Conservation (phyloP, 108 stramenopile species). For the Asterionellopsis glacialis region DNA sequence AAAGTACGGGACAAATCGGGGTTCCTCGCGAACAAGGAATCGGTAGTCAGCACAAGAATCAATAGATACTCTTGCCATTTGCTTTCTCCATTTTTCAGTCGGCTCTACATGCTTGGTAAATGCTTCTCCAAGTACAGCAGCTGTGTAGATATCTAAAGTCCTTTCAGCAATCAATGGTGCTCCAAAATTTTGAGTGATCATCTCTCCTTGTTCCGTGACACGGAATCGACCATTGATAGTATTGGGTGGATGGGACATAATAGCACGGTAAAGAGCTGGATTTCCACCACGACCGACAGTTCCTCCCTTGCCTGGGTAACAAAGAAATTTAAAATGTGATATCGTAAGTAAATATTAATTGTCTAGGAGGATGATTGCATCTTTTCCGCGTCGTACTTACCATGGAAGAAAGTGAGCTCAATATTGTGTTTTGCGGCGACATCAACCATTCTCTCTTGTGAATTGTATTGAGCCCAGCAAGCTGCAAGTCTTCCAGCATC, state of each 20-base stretch:
- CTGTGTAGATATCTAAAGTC: slow-evolving; percentile 94
- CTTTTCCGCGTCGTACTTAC: slow-evolving; percentile 9
- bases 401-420: slow-evolving; percentile 95
- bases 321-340: too few relatives aligned
- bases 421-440: slow-evolving; percentile 75
- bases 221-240: slow-evolving; percentile 98
- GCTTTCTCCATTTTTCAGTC: slow-evolving; percentile 64
- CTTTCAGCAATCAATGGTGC: slow-evolving; percentile 82
- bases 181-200: slow-evolving; percentile 98
- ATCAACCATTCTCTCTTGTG: slow-evolving; percentile 85
- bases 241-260: slow-evolving; percentile 90
- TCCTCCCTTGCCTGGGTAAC: slow-evolving; percentile 71
- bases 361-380: too few relatives aligned
- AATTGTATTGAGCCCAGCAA: slow-evolving; percentile 93
- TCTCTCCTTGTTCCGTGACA: slow-evolving; percentile 98
- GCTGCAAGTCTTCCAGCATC: slow-evolving; percentile 96
- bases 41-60: slow-evolving; percentile 83
- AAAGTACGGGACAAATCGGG: slow-evolving; percentile 95
- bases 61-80: slow-evolving; percentile 82
- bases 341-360: too few relatives aligned
- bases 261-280: slow-evolving; percentile 75
- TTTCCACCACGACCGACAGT: slow-evolving; percentile 97
- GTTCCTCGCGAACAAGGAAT: slow-evolving; percentile 79
- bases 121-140: slow-evolving; percentile 86
- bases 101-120: slow-evolving; percentile 74